Evolutionary conservation across 306 rosid genomes (phyloP).

Genomic region (Lagenaria siceraria): DNA sequence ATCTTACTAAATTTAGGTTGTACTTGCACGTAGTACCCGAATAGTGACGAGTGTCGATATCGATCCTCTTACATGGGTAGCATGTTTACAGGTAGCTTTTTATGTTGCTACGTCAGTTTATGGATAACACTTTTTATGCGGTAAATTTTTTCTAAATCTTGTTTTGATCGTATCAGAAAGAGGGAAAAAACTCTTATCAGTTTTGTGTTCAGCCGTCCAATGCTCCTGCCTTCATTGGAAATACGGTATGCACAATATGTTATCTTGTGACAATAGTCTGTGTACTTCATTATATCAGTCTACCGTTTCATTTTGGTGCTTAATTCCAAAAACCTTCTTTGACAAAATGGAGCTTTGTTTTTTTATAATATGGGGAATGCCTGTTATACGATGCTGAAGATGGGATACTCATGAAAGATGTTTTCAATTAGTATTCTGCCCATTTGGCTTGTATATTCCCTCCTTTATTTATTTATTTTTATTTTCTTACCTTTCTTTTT

Average conservation of each 20-base stretch:
- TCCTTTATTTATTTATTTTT: not conserved
- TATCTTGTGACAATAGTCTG: not conserved
- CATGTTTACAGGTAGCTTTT: slow-evolving; percentile 56
- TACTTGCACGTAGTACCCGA: slow-evolving; percentile 85
- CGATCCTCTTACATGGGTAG: slow-evolving; percentile 67
- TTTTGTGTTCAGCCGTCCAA: slow-evolving; percentile 83
- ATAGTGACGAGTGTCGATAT: slow-evolving; percentile 53
- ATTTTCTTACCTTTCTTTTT: slow-evolving; percentile 17
- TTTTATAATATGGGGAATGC: not conserved
- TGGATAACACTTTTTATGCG: not conserved
- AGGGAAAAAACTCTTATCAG: slow-evolving; percentile 69
- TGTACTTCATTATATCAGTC: not conserved
- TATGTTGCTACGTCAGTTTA: slow-evolving; percentile 3
- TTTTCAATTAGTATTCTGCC: not conserved
- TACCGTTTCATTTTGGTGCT: not conserved
- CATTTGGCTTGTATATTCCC: not conserved
- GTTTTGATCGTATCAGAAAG: slow-evolving; percentile 34
- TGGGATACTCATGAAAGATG: not conserved
- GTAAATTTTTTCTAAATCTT: not conserved
- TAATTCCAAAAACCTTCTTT: not conserved
- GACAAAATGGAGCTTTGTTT: not conserved
- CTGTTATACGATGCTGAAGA: not conserved
- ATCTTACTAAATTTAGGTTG: slow-evolving; percentile 45
- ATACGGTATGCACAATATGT: slow-evolving; percentile 45
- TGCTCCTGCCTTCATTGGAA: slow-evolving; percentile 86